These are phyloP conservation scores for Russula emetica DNA, from an alignment of 768 basidiomycete species.

Conservation along the genomic window DNA sequence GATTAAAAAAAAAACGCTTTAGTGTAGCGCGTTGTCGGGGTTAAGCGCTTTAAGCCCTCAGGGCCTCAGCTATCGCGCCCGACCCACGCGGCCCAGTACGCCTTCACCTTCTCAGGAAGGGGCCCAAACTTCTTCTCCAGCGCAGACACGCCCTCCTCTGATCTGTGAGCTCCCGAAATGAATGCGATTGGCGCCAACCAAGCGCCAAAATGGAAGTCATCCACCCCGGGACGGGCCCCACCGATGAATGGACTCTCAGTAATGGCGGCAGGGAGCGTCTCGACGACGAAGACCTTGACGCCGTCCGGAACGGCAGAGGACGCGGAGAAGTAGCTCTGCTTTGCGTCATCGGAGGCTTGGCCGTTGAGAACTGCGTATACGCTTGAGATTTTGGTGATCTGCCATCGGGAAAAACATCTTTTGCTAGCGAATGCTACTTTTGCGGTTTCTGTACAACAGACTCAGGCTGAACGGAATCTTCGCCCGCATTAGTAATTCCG, in stretches of 20 bases:
- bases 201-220: slow-evolving; percentile 51
- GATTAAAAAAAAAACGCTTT: neutral
- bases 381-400: slow-evolving; percentile 39
- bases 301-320: slow-evolving; percentile 40
- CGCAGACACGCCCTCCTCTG: slow-evolving; percentile 37
- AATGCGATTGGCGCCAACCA: slow-evolving; percentile 50
- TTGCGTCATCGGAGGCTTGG: slow-evolving; percentile 35
- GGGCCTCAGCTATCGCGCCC: slow-evolving; percentile 42
- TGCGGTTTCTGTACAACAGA: too few species aligned
- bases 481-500: too few species aligned
- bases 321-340: slow-evolving; percentile 39
- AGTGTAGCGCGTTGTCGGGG: slow-evolving; percentile 30
- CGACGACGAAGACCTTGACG: slow-evolving; percentile 38
- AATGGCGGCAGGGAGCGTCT: slow-evolving; percentile 41
- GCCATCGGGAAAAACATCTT: too few species aligned
- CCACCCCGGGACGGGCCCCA: slow-evolving; percentile 46
- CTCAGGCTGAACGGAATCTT: too few species aligned
- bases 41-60: slow-evolving; percentile 34
- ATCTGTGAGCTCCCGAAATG: slow-evolving; percentile 37
- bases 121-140: slow-evolving; percentile 41
- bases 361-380: slow-evolving; percentile 43
- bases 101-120: slow-evolving; percentile 38
- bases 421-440: too few species aligned
- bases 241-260: slow-evolving; percentile 46
- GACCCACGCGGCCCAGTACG: slow-evolving; percentile 46